Base-by-base conservation (phyloP, 2,329 filamentous ascomycete genomes). In the Salinomyces thailandicus region DNA sequence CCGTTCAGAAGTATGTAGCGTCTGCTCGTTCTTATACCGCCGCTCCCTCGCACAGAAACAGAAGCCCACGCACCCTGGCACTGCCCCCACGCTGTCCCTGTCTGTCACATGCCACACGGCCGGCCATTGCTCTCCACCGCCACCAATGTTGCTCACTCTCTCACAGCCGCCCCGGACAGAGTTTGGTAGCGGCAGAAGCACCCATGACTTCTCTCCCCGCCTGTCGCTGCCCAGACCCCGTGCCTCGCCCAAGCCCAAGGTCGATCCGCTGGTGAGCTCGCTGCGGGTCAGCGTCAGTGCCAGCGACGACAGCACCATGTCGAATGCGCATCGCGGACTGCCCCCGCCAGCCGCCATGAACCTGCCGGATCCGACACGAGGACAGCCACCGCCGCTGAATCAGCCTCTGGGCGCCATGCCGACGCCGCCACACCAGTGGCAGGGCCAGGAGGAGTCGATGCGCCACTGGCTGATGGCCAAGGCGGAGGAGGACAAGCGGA, bases 291-390 rank as follows among this genome's bases (percentile, higher is more conserved):
- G 59, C 57, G 55, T 53, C 42, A 57, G 55, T 18, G 18, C 37
- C 29, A 38, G 42, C 47, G 54, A 56, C 50, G 62, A 48, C 24
- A 37, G 42, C 47, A 54, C 55, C 50, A 71, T 71, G 67, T 61
- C 65, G 45, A 67, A 63, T 36, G 62, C 67, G 50, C 69, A 72
- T 55, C 62, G 69, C 53, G 69, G 69, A 34, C 57, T 72, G 31
- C 69, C 69, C 55, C 69, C 67, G 44, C 69, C 68, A 18, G 63
- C 67, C 45, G 65, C 67, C 38, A 70, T 72, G 67, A 63, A 12
- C 7, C 55, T 71, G 44, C 64, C 66, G 39, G 66, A 69, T 51
- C 66, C 66, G 37, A 58, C 55, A 30, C 55, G 63, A 36, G 58
- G 55, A 36, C 53, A 54, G 27, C 46, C 57, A 29, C 49, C 59